Conservation (phyloP, 768 basidiomycete genomes). For the Boletus eberwhitei region DNA sequence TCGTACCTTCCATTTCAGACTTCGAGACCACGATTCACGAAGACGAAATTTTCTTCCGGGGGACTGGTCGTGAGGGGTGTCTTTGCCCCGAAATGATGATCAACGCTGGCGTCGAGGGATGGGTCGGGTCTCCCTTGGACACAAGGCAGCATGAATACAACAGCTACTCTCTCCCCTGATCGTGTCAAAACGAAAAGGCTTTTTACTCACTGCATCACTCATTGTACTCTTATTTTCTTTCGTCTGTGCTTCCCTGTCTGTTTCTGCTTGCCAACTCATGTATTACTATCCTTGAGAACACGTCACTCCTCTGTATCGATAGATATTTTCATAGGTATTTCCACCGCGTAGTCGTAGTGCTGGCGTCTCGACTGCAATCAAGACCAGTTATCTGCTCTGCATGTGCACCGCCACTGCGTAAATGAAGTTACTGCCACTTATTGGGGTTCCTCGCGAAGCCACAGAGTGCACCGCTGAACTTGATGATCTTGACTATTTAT, state of each 20-base stretch:
- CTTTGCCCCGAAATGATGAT: conserved; percentile 14
- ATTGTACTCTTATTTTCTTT: not conserved
- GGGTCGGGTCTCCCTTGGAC: not conserved
- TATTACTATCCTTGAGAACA: too few relatives aligned
- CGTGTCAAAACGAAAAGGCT: not conserved
- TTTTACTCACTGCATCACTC: not conserved
- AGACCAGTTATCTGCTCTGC: too few relatives aligned
- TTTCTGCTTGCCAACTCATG: not conserved
- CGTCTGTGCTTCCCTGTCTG: not conserved
- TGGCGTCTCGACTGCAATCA: too few relatives aligned
- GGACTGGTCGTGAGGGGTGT: conserved; percentile 7
- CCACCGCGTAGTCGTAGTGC: too few relatives aligned
- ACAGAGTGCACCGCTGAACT: too few relatives aligned
- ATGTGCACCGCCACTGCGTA: too few relatives aligned
- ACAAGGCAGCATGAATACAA: not conserved
- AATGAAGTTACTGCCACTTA: too few relatives aligned
- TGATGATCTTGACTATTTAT: too few relatives aligned
- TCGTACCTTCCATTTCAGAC: not conserved
- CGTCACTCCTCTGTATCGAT: not conserved
- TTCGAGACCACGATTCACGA: not conserved
- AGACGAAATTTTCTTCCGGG: conserved; percentile 1
- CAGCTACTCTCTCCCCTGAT: not conserved
- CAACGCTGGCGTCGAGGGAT: conserved; percentile 2
- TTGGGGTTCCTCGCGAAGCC: too few relatives aligned
- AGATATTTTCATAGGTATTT: not conserved